A percentile compares a stretch with the other conserved stretches of the same genome.
Evolutionary conservation across 768 basidiomycete genomes (phyloP).

Genomic region (Leccinum arenicola): DNA sequence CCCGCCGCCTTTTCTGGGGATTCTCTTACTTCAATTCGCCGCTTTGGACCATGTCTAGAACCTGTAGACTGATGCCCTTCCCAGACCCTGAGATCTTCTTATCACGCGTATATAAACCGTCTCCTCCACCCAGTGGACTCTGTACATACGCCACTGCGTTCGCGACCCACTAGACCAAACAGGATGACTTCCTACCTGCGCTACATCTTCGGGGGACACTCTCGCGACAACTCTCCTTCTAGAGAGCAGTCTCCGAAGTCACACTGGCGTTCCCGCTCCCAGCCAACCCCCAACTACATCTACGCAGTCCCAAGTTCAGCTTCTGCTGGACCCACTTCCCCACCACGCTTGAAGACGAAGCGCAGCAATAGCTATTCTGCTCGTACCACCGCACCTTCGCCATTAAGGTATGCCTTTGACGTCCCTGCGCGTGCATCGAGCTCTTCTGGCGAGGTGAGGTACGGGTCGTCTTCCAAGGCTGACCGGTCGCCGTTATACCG

Average conservation of each 20-base stretch:
- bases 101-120: constrained; percentile 27
- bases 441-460: constrained; percentile 32
- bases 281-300: constrained; percentile 39
- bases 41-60: constrained; percentile 24
- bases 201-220: constrained; percentile 40
- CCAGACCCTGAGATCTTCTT: constrained; percentile 23
- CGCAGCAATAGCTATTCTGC: constrained; percentile 41
- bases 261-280: constrained; percentile 42
- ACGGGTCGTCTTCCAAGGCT: constrained; percentile 28
- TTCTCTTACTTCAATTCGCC: constrained; percentile 32
- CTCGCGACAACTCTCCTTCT: constrained; percentile 25
- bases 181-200: constrained; percentile 52
- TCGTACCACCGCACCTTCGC: constrained; percentile 37
- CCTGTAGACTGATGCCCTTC: constrained; percentile 9
- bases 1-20: constrained; percentile 31
- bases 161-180: constrained; percentile 18
- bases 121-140: constrained; percentile 13
- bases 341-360: constrained; percentile 35
- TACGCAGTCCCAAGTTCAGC: constrained; percentile 34
- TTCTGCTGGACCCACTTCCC: constrained; percentile 34
- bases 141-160: constrained; percentile 16
- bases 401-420: constrained; percentile 41
- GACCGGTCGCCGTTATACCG: constrained; percentile 40
- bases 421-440: constrained; percentile 19
- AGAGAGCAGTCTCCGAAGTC: constrained; percentile 36